Conservation (phyloP, 1,139 yeast genomes). For the Geotrichum cucujoidarum region DNA sequence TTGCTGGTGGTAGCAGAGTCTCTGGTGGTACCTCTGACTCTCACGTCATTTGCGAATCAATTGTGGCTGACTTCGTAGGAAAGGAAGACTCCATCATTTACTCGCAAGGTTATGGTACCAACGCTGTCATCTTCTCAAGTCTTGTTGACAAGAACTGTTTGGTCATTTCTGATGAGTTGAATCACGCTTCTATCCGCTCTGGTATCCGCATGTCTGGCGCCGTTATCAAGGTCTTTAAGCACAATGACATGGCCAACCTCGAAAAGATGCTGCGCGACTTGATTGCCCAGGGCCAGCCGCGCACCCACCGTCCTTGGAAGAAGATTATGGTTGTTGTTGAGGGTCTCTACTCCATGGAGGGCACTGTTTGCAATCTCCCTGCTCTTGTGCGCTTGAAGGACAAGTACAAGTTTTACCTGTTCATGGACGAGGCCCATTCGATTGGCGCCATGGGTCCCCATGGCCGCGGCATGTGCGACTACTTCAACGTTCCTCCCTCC, state of each 20-base stretch:
- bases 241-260: conserved; percentile 78
- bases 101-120: conserved; percentile 95
- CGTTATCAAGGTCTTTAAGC: conserved; percentile 85
- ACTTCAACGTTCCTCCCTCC: conserved; percentile 71
- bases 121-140: conserved; percentile 83
- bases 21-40: conserved; percentile 72
- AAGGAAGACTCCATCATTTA: conserved; percentile 83
- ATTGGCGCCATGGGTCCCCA: conserved; percentile 94
- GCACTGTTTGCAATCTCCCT: conserved; percentile 87
- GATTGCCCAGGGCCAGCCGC: conserved; percentile 94
- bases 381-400: conserved; percentile 66
- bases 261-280: conserved; percentile 80
- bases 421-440: conserved; percentile 96
- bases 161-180: conserved; percentile 88
- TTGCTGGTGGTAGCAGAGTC: conserved; percentile 73
- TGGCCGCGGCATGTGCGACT: conserved; percentile 94
- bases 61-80: conserved; percentile 82
- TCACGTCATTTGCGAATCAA: conserved; percentile 67
- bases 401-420: conserved; percentile 82
- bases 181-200: conserved; percentile 92
- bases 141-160: conserved; percentile 82
- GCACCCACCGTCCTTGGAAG: conserved; percentile 95
- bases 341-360: conserved; percentile 97
- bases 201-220: conserved; percentile 94
- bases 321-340: conserved; percentile 91